phyloP scores from a whole-genome alignment of 805 yeast genomes.

The Jamesozyma rosinii region DNA sequence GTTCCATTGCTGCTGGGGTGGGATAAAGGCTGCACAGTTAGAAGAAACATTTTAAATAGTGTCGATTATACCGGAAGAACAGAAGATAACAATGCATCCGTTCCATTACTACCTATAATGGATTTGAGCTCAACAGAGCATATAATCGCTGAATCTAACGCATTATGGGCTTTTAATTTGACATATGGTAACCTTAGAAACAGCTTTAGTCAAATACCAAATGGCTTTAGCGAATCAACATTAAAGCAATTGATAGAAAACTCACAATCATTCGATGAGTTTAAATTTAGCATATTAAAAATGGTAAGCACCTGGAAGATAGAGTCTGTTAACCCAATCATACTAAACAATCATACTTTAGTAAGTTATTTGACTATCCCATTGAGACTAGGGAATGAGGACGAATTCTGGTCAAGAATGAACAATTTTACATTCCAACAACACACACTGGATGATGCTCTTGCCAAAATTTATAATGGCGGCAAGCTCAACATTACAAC shows the following conservation, averaged over 20 bases:
- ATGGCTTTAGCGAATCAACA: slow-evolving; percentile 29
- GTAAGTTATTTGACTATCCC: slow-evolving; percentile 24
- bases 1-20: slow-evolving; percentile 34
- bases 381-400: slow-evolving; percentile 17
- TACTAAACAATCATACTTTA: slow-evolving; percentile 17
- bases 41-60: slow-evolving; percentile 39
- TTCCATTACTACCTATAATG: slow-evolving; percentile 65
- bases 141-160: slow-evolving; percentile 65
- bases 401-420: slow-evolving; percentile 21
- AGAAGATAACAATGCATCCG: slow-evolving; percentile 12
- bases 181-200: slow-evolving; percentile 32
- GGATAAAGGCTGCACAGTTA: slow-evolving; percentile 39
- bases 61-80: slow-evolving; percentile 32
- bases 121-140: slow-evolving; percentile 35
- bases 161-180: slow-evolving; percentile 45
- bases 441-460: slow-evolving; percentile 14
- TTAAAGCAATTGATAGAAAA: slow-evolving; percentile 20
- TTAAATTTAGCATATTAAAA: slow-evolving; percentile 13
- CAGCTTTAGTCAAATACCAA: slow-evolving; percentile 37
- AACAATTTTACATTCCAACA: slow-evolving; percentile 22
- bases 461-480: slow-evolving; percentile 6
- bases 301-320: slow-evolving; percentile 13
- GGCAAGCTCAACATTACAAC: not conserved
- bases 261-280: slow-evolving; percentile 21
- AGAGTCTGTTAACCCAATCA: slow-evolving; percentile 11